These are phyloP conservation scores for Phytophthora europaea DNA, from an alignment of 352 stramenopile genomes.

Conservation along the genomic window DNA sequence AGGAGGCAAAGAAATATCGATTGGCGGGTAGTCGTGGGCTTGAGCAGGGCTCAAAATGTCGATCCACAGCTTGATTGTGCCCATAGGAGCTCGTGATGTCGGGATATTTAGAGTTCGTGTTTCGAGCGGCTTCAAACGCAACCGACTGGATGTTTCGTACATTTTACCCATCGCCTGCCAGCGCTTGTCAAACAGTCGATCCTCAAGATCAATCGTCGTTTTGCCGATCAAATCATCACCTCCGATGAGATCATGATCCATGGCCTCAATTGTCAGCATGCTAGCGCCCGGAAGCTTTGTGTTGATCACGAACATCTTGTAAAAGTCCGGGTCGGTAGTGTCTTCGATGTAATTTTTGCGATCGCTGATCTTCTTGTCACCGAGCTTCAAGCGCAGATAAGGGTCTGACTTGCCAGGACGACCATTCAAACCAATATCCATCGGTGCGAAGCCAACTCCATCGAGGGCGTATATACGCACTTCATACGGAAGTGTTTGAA, in stretches of 20 bases:
- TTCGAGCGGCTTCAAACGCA: conserved; percentile 81
- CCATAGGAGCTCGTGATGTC: conserved; percentile 87
- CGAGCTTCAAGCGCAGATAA: conserved; percentile 88
- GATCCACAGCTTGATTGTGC: conserved; percentile 89
- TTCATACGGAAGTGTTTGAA: conserved; percentile 83
- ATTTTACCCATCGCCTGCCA: conserved; percentile 91
- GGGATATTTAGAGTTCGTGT: conserved; percentile 88
- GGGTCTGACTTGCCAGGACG: conserved; percentile 89
- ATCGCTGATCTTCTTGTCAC: conserved; percentile 89
- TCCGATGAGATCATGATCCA: conserved; percentile 93
- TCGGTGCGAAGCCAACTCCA: conserved; percentile 84
- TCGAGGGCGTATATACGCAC: conserved; percentile 92
- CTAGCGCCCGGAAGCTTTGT: conserved; percentile 88
- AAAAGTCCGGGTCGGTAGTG: conserved; percentile 91
- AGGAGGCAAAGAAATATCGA: conserved; percentile 89
- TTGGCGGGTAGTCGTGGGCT: conserved; percentile 78
- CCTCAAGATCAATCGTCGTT: conserved; percentile 95
- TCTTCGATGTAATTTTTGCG: conserved; percentile 93
- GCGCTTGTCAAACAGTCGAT: conserved; percentile 91
- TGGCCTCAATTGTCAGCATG: conserved; percentile 89
- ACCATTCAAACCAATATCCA: conserved; percentile 89
- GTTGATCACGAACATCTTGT: conserved; percentile 92
- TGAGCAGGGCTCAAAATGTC: conserved; percentile 90
- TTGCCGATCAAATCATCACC: conserved; percentile 93
- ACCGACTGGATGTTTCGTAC: conserved; percentile 80